Conservation (phyloP, 345 rosid species). For the Eucalyptus lansdowneana region DNA sequence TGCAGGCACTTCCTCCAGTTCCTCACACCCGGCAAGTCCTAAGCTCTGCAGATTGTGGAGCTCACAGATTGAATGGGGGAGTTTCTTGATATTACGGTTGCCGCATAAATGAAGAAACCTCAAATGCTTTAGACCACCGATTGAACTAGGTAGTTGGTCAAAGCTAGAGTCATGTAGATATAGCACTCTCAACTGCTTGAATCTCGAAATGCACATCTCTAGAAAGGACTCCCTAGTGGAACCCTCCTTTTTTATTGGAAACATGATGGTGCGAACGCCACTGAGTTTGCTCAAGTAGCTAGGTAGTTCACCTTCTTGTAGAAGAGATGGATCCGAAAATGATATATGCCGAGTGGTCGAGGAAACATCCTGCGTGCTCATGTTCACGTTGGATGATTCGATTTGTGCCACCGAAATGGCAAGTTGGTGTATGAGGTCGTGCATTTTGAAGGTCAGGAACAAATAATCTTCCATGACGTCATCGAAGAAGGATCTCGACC, state of each 20-base stretch:
- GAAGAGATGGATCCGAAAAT: neutral
- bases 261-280: neutral
- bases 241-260: neutral
- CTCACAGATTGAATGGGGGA: slow-evolving; percentile 5
- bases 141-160: neutral
- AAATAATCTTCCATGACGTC: neutral
- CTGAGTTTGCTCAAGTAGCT: neutral
- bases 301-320: neutral
- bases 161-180: neutral
- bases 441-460: slow-evolving; percentile 3
- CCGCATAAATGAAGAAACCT: slow-evolving; percentile 3
- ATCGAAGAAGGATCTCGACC: slow-evolving; percentile 20
- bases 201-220: neutral
- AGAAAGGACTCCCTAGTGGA: neutral
- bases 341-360: neutral
- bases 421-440: slow-evolving; percentile 19
- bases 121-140: slow-evolving; percentile 6
- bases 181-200: neutral
- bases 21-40: neutral
- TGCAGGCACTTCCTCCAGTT: slow-evolving; percentile 2
- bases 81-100: neutral
- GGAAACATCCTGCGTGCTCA: neutral
- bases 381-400: neutral
- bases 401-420: neutral
- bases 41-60: slow-evolving; percentile 7